phyloP scores from a whole-genome alignment of 2,329 filamentous ascomycete genomes.

The Claviceps sp. region DNA sequence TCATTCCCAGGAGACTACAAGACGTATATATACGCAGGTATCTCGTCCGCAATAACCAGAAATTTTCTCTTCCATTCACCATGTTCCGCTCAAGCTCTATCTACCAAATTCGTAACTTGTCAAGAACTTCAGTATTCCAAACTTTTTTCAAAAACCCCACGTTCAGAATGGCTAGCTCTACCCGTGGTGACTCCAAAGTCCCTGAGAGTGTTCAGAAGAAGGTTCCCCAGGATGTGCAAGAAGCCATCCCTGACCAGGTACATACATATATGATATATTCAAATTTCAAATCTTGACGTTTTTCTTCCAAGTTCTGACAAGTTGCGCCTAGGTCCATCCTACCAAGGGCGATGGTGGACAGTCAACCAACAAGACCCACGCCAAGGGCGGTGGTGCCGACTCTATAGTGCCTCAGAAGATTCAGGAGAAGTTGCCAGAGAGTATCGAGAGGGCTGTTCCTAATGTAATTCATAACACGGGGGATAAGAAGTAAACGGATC shows the following conservation, averaged over 20 bases:
- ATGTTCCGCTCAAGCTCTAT: not conserved
- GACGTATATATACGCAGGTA: not conserved
- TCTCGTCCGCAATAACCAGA: not conserved
- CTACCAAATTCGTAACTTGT: not conserved
- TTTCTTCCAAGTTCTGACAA: no score
- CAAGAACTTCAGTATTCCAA: not conserved
- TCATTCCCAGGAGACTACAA: not conserved
- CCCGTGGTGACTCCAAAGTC: not conserved
- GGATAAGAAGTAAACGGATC: not conserved
- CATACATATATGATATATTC: not conserved
- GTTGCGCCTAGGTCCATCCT: conserved; percentile 9
- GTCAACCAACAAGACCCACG: conserved; percentile 10
- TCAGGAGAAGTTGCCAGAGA: conserved; percentile 13
- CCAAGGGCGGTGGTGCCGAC: conserved; percentile 8
- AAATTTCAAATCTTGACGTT: not conserved
- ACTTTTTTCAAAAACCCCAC: not conserved
- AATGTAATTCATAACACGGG: conserved; percentile 12
- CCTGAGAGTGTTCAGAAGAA: conserved; percentile 8
- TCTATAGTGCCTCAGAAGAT: conserved; percentile 12
- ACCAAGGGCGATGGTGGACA: conserved; percentile 8
- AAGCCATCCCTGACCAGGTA: conserved; percentile 12
- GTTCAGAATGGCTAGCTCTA: not conserved
- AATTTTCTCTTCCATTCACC: not conserved
- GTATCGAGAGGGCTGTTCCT: conserved; percentile 10
- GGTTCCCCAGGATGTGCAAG: conserved; percentile 8